These are phyloP conservation scores for Suillus decipiens DNA, from an alignment of 768 basidiomycete species.

Conservation along the genomic window DNA sequence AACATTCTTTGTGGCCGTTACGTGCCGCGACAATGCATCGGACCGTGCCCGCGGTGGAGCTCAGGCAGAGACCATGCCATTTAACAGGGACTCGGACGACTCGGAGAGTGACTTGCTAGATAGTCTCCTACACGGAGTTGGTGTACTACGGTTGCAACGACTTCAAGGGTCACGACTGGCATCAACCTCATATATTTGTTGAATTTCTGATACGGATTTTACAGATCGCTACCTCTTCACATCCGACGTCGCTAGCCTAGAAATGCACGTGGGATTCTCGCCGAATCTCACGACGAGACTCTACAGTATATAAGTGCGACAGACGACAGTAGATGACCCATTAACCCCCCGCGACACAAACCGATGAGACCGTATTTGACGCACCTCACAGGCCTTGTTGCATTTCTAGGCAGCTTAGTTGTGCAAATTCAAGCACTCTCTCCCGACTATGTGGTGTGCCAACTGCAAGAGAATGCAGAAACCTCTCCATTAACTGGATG, in stretches of 20 bases:
- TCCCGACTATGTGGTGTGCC: constrained; percentile 48
- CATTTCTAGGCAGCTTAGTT: constrained; percentile 9
- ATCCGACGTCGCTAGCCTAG: neutral
- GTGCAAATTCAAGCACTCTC: constrained; percentile 39
- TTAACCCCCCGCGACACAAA: neutral
- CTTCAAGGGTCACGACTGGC: too few species aligned
- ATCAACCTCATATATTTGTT: too few species aligned
- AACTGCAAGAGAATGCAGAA: constrained; percentile 46
- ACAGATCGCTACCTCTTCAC: neutral
- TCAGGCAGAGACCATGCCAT: too few species aligned
- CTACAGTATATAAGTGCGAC: neutral
- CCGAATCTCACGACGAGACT: neutral
- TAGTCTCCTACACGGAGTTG: too few species aligned
- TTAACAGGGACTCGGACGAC: too few species aligned
- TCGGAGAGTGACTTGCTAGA: too few species aligned
- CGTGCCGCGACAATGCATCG: too few species aligned
- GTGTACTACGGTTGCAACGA: too few species aligned
- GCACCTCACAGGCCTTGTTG: neutral
- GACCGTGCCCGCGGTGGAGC: too few species aligned
- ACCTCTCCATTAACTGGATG: constrained; percentile 52
- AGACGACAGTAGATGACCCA: neutral
- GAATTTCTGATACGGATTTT: neutral
- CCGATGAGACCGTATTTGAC: neutral
- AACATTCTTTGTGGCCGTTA: too few species aligned
- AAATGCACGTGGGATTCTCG: neutral